phyloP scores from a whole-genome alignment of 1,139 yeast species.

The Arxiozyma telluris region DNA sequence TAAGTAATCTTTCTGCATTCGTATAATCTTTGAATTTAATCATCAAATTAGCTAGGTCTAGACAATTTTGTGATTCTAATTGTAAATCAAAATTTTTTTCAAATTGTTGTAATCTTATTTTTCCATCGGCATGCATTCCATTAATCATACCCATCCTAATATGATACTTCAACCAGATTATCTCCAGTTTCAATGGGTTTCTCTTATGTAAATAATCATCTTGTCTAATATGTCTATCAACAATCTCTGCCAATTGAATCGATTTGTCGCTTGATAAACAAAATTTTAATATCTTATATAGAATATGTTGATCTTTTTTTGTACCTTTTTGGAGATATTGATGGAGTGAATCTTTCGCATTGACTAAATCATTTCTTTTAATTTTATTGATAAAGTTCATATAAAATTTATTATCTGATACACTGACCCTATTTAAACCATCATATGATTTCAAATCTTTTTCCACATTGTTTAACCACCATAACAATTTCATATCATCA shows the following conservation, averaged over 20 bases:
- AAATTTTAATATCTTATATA: constrained; percentile 15
- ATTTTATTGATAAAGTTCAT: background rate
- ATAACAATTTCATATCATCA: background rate
- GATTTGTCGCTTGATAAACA: constrained; percentile 11
- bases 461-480: constrained; percentile 2
- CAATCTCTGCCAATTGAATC: constrained; percentile 12
- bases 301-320: constrained; percentile 18
- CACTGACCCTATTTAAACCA: background rate
- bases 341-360: background rate
- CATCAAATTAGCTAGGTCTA: constrained; percentile 17
- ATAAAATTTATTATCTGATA: background rate
- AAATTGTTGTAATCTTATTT: background rate
- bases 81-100: constrained; percentile 3
- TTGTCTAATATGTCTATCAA: constrained; percentile 10
- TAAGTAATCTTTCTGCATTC: constrained; percentile 9
- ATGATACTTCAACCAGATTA: constrained; percentile 18
- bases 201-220: background rate
- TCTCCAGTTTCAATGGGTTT: constrained; percentile 17
- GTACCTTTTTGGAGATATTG: background rate
- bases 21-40: constrained; percentile 10
- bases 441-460: background rate
- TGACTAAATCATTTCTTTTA: background rate
- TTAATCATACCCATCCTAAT: constrained; percentile 4
- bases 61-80: constrained; percentile 17
- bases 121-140: too few species aligned